Conservation (phyloP, 805 yeast species). For the Candida manassasensis region DNA sequence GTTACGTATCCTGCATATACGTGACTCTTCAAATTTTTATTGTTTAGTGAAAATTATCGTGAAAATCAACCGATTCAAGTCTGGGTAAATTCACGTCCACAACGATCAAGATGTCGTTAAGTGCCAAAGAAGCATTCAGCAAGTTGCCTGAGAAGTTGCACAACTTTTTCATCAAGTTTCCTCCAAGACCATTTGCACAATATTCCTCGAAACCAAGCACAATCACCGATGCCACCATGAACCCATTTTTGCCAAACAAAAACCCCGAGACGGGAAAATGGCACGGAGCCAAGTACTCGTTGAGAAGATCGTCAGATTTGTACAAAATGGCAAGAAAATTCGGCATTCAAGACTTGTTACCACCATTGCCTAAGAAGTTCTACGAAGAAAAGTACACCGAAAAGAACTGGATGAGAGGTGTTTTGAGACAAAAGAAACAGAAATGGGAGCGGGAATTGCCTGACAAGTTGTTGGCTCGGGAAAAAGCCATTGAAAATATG, state of each 20-base stretch:
- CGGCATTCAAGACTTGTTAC: slow-evolving; percentile 77
- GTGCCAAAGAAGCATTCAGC: slow-evolving; percentile 44
- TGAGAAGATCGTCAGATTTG: slow-evolving; percentile 77
- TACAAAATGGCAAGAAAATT: slow-evolving; percentile 76
- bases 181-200: slow-evolving; percentile 72
- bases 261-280: slow-evolving; percentile 76
- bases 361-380: slow-evolving; percentile 65
- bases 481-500: slow-evolving; percentile 58
- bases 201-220: slow-evolving; percentile 64
- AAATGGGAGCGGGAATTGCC: slow-evolving; percentile 69
- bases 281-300: slow-evolving; percentile 74
- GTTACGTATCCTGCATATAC: too few relatives aligned
- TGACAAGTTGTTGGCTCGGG: slow-evolving; percentile 55
- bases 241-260: slow-evolving; percentile 83
- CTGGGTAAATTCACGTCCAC: too few relatives aligned
- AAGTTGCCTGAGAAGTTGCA: slow-evolving; percentile 67
- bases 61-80: too few relatives aligned
- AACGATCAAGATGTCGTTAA: slow-evolving; percentile 21
- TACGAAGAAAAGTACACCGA: slow-evolving; percentile 70
- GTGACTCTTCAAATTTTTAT: too few relatives aligned
- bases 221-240: slow-evolving; percentile 64
- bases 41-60: too few relatives aligned
- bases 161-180: slow-evolving; percentile 73
- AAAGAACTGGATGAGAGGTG: slow-evolving; percentile 73
- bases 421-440: slow-evolving; percentile 70